phyloP scores from a whole-genome alignment of 164 flowering plant genomes.

The Annona cherimola region DNA sequence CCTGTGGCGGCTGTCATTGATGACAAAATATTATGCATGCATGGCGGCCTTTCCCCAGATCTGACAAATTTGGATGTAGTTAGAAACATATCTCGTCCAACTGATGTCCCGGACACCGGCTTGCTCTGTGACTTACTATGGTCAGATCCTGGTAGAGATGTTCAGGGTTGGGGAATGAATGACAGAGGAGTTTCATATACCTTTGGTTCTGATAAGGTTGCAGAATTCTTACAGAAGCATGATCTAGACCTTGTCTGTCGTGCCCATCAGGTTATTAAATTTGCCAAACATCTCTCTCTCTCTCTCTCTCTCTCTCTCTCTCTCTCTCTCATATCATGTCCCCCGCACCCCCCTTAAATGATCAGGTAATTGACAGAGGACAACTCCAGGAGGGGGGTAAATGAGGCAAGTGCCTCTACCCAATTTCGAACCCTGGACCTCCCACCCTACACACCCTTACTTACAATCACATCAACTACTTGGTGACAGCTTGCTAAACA shows the following conservation, averaged over 20 bases:
- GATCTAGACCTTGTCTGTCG: slow-evolving; percentile 86
- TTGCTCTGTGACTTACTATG: slow-evolving; percentile 82
- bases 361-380: no score
- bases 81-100: slow-evolving; percentile 54
- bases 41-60: slow-evolving; percentile 89
- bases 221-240: slow-evolving; percentile 60
- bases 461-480: no score
- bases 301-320: slow-evolving; percentile 5
- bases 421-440: no score
- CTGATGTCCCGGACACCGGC: slow-evolving; percentile 79
- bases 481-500: no score
- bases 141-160: slow-evolving; percentile 75
- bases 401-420: no score
- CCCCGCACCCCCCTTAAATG: no score
- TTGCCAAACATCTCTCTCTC: neutral
- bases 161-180: slow-evolving; percentile 78
- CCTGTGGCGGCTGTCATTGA: slow-evolving; percentile 85
- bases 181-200: slow-evolving; percentile 84
- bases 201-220: slow-evolving; percentile 67
- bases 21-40: slow-evolving; percentile 85
- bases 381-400: no score
- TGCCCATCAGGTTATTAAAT: slow-evolving; percentile 60
- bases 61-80: slow-evolving; percentile 61
- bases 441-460: no score
- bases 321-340: neutral